Conservation (phyloP, 164 flowering plant genomes). For the Kalanchoe fedtschenkoi region DNA sequence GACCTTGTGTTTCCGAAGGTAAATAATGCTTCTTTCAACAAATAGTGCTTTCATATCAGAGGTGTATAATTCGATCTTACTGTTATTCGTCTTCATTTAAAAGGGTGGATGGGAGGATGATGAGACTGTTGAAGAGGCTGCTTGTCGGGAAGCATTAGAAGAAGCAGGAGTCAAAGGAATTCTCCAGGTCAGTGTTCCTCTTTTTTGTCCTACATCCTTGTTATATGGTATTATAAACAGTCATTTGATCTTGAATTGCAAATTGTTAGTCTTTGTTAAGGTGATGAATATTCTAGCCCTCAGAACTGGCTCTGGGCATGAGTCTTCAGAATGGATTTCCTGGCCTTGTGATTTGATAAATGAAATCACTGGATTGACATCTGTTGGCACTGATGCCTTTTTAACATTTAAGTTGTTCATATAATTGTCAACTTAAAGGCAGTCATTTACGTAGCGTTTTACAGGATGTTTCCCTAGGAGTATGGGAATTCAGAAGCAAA, state of each 20-base stretch:
- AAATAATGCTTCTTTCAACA: slow-evolving; percentile 47
- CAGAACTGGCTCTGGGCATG: neutral
- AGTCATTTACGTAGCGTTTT: neutral
- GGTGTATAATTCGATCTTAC: slow-evolving; percentile 18
- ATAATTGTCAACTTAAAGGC: neutral
- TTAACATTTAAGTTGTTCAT: neutral
- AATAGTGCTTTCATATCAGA: slow-evolving; percentile 52
- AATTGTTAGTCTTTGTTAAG: neutral
- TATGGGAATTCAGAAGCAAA: slow-evolving; percentile 67
- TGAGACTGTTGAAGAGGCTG: slow-evolving; percentile 64
- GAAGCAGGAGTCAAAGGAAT: slow-evolving; percentile 75
- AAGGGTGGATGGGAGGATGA: slow-evolving; percentile 93
- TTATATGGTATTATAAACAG: neutral
- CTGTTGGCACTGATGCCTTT: neutral
- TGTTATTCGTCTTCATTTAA: neutral
- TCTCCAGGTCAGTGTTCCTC: slow-evolving; percentile 34
- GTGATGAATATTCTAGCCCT: neutral
- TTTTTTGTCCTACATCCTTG: no score
- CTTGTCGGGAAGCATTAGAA: slow-evolving; percentile 73
- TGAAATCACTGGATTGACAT: neutral
- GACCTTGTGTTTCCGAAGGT: slow-evolving; percentile 85
- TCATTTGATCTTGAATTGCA: neutral
- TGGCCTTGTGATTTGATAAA: neutral
- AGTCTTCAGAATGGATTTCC: neutral
- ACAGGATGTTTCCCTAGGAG: slow-evolving; percentile 38